Base-by-base conservation (phyloP, 805 yeast species). In the Henningerozyma blattae region DNA sequence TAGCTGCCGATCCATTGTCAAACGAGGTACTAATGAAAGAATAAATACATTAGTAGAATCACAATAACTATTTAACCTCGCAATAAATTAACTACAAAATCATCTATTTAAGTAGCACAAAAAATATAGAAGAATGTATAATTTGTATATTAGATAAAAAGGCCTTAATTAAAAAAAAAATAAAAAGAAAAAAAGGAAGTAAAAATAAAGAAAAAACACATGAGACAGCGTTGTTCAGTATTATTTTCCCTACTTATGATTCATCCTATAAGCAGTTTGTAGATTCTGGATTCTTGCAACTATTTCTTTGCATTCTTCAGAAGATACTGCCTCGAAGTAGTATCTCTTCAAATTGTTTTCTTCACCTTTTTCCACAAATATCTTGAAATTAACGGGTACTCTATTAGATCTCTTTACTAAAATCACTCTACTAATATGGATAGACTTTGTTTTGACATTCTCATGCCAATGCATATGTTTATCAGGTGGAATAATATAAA, bases 1-100 rank as follows among this genome's bases (percentile, higher is more conserved):
- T 85, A 46, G 73, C 75, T 41, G 74, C 70, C 36, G 95, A 86
- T 58, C 95, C 95, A 35, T 69, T 86, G 49, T 73, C 87, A 18
- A 81, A 84, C 54, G 84, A 73, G 39, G 72, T 71, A 18, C 58
- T 86, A 42, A 86, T 86, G 63, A 83, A 77, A 49, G 57, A 58
- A 30, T 34, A 26, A 31, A 5, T 5, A n/a, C 15, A n/a, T n/a
- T n/a, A n/a, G n/a, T n/a, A n/a, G n/a, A n/a, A n/a, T n/a, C n/a
- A n/a, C n/a, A n/a, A n/a, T n/a, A n/a, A n/a, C n/a, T n/a, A n/a
- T n/a, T n/a, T n/a, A n/a, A n/a, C n/a, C n/a, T n/a, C n/a, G n/a
- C n/a, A n/a, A n/a, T n/a, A n/a, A n/a, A n/a, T n/a, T n/a, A n/a
- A n/a, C n/a, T n/a, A n/a, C n/a, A n/a, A n/a, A n/a, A 20, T 20